Percentiles rank a stretch among this genome's conserved stretches.
Conservation (phyloP, 2,329 filamentous ascomycete genomes). For the Botrytis paeoniae region DNA sequence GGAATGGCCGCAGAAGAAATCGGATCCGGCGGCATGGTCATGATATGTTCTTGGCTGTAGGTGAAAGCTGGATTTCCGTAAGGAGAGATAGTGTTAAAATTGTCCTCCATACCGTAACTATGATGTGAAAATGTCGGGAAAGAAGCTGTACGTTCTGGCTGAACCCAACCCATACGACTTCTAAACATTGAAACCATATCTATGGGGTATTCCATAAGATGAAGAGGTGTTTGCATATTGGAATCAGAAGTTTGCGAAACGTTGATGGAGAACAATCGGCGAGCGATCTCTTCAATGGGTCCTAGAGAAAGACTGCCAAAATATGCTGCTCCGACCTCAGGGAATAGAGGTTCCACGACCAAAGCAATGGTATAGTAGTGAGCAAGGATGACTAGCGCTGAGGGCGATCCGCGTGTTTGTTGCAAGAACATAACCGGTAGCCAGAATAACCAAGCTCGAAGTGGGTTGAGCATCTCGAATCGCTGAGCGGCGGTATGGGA, state of each 20-base stretch:
- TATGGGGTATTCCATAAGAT: slow-evolving; percentile 70
- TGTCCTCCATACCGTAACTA: slow-evolving; percentile 50
- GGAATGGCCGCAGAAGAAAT: slow-evolving; percentile 49
- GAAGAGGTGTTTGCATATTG: slow-evolving; percentile 59
- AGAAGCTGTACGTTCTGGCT: slow-evolving; percentile 56
- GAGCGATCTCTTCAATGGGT: slow-evolving; percentile 83
- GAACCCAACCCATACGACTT: slow-evolving; percentile 64
- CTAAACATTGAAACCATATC: slow-evolving; percentile 68
- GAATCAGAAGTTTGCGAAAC: slow-evolving; percentile 55
- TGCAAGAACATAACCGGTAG: slow-evolving; percentile 82
- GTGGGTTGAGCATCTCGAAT: slow-evolving; percentile 83
- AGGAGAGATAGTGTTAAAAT: slow-evolving; percentile 48
- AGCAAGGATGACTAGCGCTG: slow-evolving; percentile 71
- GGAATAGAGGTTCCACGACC: slow-evolving; percentile 85
- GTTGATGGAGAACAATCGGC: slow-evolving; percentile 68
- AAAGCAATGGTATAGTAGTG: slow-evolving; percentile 90
- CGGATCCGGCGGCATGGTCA: slow-evolving; percentile 51
- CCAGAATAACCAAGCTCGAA: slow-evolving; percentile 95
- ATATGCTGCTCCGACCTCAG: slow-evolving; percentile 85
- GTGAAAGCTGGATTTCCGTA: slow-evolving; percentile 59
- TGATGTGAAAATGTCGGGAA: slow-evolving; percentile 59
- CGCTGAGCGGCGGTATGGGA: slow-evolving; percentile 74
- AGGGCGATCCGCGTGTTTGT: slow-evolving; percentile 70
- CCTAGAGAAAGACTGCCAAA: slow-evolving; percentile 75
- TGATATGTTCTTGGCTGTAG: slow-evolving; percentile 62